phyloP scores from a whole-genome alignment of 1,284 basidiomycete species.

The Malassezia japonica region DNA sequence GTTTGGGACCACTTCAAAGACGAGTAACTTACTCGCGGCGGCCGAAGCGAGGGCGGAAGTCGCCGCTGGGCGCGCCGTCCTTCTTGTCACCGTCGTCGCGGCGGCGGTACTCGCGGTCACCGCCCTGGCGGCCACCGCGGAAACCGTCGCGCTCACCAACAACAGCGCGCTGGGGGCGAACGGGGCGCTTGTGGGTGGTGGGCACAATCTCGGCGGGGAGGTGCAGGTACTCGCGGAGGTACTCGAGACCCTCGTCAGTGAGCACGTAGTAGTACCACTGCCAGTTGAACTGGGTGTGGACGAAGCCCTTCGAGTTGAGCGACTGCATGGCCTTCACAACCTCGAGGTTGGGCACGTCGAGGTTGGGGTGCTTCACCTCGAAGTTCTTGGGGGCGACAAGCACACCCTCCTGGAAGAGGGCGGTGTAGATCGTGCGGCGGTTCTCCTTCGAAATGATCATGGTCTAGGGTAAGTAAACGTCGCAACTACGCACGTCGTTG shows the following conservation, averaged over 20 bases:
- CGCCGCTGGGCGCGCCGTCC: constrained; percentile 42
- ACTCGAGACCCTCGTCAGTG: constrained; percentile 48
- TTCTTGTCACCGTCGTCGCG: constrained; percentile 42
- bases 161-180: constrained; percentile 39
- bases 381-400: constrained; percentile 98
- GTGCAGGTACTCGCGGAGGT: constrained; percentile 48
- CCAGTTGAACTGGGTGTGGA: constrained; percentile 76
- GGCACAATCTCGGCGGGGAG: constrained; percentile 48
- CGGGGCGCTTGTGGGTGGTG: constrained; percentile 48
- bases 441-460: constrained; percentile 49
- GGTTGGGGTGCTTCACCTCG: constrained; percentile 94
- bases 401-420: constrained; percentile 59
- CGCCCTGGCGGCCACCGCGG: constrained; percentile 42
- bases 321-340: constrained; percentile 99
- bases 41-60: constrained; percentile 47
- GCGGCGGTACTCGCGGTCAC: constrained; percentile 47
- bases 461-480: constrained; percentile 5
- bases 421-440: constrained; percentile 47
- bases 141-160: constrained; percentile 38
- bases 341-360: constrained; percentile 91
- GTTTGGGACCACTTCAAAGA: not conserved
- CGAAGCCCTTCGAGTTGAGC: constrained; percentile 84
- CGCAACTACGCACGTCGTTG: no score
- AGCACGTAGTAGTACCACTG: constrained; percentile 51
- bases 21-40: constrained; percentile 32